A percentile compares a stretch with the other conserved stretches of the same genome.
These are phyloP conservation scores for Blastobotrys proliferans DNA, from an alignment of 1,139 yeast species.

Conservation along the genomic window DNA sequence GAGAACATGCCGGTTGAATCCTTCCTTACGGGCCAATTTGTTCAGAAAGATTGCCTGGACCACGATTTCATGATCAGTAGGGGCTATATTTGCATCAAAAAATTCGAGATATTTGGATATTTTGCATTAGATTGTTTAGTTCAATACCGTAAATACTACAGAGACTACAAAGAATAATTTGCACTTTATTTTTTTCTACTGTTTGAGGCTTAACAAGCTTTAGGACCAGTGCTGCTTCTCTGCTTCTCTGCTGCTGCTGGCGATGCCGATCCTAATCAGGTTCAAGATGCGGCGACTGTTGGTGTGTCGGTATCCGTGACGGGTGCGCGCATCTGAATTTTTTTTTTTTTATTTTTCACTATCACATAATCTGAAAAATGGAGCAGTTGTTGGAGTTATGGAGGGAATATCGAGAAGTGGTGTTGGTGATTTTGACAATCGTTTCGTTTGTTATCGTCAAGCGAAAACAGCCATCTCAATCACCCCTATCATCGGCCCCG, in stretches of 20 bases:
- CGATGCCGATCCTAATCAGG: no score
- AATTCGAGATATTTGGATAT: background rate
- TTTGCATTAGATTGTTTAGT: slow-evolving; percentile 2
- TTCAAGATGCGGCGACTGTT: no score
- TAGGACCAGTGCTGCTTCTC: no score
- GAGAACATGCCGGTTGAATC: no score
- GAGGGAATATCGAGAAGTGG: slow-evolving; percentile 16
- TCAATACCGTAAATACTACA: background rate
- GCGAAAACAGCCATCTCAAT: background rate
- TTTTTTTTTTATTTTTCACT: background rate
- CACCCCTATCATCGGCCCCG: background rate
- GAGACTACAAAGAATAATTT: background rate
- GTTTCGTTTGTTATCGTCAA: background rate
- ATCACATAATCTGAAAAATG: background rate
- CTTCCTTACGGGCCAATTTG: no score
- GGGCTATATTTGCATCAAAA: no score
- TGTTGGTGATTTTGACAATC: slow-evolving; percentile 12
- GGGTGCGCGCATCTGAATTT: no score
- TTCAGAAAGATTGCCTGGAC: no score
- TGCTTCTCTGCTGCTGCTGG: no score
- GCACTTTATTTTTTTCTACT: no score
- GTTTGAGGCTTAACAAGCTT: no score
- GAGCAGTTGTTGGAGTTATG: slow-evolving; percentile 15
- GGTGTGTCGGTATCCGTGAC: background rate
- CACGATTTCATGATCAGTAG: no score